Base-by-base conservation (phyloP, 768 basidiomycete species). In the Rhodosporidiobolus odoratus region DNA sequence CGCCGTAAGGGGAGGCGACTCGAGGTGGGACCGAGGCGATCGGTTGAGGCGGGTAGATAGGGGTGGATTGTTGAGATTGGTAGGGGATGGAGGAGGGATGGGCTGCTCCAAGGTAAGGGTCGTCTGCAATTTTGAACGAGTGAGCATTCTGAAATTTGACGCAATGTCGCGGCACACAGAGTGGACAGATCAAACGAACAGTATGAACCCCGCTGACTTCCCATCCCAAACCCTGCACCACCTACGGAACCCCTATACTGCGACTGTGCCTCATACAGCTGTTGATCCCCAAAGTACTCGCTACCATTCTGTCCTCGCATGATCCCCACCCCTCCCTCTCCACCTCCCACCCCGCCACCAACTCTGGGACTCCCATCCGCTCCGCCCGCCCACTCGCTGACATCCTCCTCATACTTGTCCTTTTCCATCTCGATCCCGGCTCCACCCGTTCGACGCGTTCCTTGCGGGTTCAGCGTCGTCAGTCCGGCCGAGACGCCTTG, bases 341-440 rank as follows among this genome's bases (percentile, higher is more conserved):
- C 40, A 4, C 12, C 40, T 0, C 32, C 59, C 13, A 15, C 34
- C 27, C 52, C 54, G 8, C n/a, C 32, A 0, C 59, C 59, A 9
- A 64, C 23, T 34, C 57, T 25, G 48, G 68, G 68, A 25, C 62
- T 64, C n/a, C n/a, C n/a, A n/a, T n/a, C n/a, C n/a, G 21, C 48
- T 15, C 48, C 48, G 6, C 45, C 68, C 3, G 56, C 52, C 58
- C 62, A 65, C 58, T 65, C 69, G 23, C 63, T 65, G 4, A 32
- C 63, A 0, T 47, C 58, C n/a, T 70, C 64, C n/a, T 50, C 64
- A 8, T 53, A 57, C 16, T 41, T 25, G 43, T 66, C 65, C 65
- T 56, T 56, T 37, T 66, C 69, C 69, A 71, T 71, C 34, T 57
- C 69, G 48, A 71, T 17, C 16, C 70, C 70, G 2, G 70, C 70